Percentiles rank a stretch among this genome's conserved stretches.
These are phyloP conservation scores for Phellopilus nigrolimitatus DNA, from an alignment of 1,284 basidiomycete genomes.

Conservation along the genomic window DNA sequence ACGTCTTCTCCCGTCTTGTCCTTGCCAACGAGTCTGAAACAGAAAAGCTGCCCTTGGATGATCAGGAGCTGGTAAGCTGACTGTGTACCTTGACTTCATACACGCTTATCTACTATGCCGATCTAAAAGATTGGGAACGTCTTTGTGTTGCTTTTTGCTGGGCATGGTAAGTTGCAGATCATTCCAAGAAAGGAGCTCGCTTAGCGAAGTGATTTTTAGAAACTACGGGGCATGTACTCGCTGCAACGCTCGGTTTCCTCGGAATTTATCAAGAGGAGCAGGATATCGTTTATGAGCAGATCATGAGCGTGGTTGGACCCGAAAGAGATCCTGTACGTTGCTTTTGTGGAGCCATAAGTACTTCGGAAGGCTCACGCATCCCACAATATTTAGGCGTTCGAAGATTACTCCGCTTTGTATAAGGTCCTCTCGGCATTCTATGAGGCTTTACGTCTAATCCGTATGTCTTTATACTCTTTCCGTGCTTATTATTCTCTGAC, in stretches of 20 bases:
- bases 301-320: conserved; percentile 36
- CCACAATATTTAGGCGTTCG: conserved; percentile 31
- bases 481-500: conserved; percentile 1
- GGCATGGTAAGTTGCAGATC: conserved; percentile 39
- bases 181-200: not conserved
- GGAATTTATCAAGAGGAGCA: conserved; percentile 41
- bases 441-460: conserved; percentile 42
- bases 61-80: conserved; percentile 42
- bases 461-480: conserved; percentile 30
- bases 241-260: conserved; percentile 44
- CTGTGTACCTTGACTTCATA: not conserved
- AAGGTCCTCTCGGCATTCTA: conserved; percentile 43
- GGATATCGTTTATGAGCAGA: conserved; percentile 43
- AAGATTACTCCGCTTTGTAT: conserved; percentile 40
- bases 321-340: conserved; percentile 37
- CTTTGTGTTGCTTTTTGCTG: conserved; percentile 49
- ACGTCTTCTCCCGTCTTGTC: conserved; percentile 46
- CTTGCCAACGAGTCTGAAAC: conserved; percentile 44
- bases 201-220: conserved; percentile 30
- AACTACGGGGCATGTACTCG: conserved; percentile 45
- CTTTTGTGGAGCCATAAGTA: not conserved
- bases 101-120: not conserved
- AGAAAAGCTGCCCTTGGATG: conserved; percentile 39
- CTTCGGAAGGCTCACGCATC: not conserved
- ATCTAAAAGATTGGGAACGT: conserved; percentile 45